phyloP scores from a whole-genome alignment of 2,329 filamentous ascomycete genomes.

The Teratosphaeria pseudoeucalypti region DNA sequence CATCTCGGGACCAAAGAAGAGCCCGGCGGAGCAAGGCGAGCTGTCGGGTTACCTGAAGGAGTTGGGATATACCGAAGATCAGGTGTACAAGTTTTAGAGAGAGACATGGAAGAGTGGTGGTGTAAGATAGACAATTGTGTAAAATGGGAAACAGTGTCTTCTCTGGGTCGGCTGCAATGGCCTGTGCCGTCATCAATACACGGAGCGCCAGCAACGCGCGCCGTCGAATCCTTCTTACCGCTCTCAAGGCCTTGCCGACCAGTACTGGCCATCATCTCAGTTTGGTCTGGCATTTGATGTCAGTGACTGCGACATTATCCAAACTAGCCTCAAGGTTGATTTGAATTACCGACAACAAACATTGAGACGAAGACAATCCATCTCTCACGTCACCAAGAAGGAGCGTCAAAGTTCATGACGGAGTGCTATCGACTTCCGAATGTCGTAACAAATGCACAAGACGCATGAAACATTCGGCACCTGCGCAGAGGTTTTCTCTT shows the following conservation, averaged over 20 bases:
- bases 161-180: neutral
- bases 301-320: too few species aligned
- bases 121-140: neutral
- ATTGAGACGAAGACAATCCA: too few species aligned
- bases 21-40: constrained; percentile 89
- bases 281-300: too few species aligned
- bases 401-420: too few species aligned
- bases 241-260: too few species aligned
- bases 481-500: neutral
- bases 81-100: constrained; percentile 86
- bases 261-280: too few species aligned
- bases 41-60: constrained; percentile 72
- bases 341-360: too few species aligned
- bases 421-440: too few species aligned
- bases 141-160: neutral
- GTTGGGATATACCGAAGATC: constrained; percentile 72
- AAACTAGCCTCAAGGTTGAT: too few species aligned
- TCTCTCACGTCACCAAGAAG: too few species aligned
- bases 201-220: neutral
- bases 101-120: neutral
- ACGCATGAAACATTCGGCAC: too few species aligned
- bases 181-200: neutral
- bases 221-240: neutral
- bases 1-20: constrained; percentile 79
- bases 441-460: too few species aligned